Evolutionary conservation across 768 basidiomycete species (phyloP), one percentile per base, ranked within the genome.

Genomic region (Porpolomopsis calyptriformis): DNA sequence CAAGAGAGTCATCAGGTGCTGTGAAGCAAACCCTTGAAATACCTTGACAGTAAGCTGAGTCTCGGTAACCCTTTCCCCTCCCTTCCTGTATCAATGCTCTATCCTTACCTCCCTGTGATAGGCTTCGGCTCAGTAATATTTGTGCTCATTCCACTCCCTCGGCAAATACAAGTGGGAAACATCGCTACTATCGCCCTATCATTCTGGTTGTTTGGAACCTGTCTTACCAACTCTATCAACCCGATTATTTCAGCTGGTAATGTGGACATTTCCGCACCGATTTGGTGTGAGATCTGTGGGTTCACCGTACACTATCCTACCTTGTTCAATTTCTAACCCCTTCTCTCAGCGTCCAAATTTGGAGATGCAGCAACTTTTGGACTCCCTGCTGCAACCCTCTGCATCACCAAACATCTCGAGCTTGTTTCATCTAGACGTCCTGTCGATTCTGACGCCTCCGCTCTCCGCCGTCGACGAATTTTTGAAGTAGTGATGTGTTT

Each of bases 351-450:
- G 7, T 7, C 29, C 29, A 31, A 7, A 31, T 14, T 31, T 31
- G 7, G 29, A 14, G 29, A 31, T 14, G 38, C 36, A 18, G 22
- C 38, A 10, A 40, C 33, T 9, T 29, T 47, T 4, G 46, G 37
- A 22, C 26, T 47, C 6, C 46, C 46, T 31, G 38, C 46, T 10
- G 22, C 37, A 9, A 40, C 40, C 25, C 20, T 47, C 7, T 47
- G 46, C 46, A 47, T 47, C n/a, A 29, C 37, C 4, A 14, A 29
- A 3, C 25, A 37, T 31, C 39, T 47, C 11, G 46, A 47, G 22
- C 10, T 40, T 4, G 27, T 41, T 11, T 47, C 46, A 18, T 47
- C 46, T 18, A 35, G 40, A 27, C 46, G 46, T 22, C 38, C 39
- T n/a, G 14, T 31, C 29, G 14, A 7, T 14, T 7, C 29, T 7